phyloP scores from a whole-genome alignment of 2,329 filamentous ascomycete genomes.

The Tolypocladium amazonense region DNA sequence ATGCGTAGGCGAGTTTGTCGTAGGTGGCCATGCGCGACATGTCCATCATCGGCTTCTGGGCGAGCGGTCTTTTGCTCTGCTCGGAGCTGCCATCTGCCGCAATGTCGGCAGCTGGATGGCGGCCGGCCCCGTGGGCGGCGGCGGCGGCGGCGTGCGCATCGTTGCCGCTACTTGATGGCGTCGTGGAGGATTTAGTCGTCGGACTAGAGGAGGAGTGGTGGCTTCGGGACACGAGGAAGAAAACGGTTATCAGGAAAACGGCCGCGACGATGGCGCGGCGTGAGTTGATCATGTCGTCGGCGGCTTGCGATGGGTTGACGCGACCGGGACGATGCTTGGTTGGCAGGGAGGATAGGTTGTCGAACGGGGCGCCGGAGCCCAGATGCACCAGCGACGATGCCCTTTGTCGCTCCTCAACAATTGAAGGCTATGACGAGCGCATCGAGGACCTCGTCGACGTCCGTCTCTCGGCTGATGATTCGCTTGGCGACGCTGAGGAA shows the following conservation, averaged over 20 bases:
- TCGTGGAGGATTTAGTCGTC: not conserved
- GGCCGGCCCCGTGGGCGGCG: not conserved
- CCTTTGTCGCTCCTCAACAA: not conserved
- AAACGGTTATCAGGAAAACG: slow-evolving; percentile 53
- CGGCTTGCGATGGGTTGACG: not conserved
- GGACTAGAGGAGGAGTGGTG: slow-evolving; percentile 22
- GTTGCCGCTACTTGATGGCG: slow-evolving; percentile 3
- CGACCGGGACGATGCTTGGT: not conserved
- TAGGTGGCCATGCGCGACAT: slow-evolving; percentile 59
- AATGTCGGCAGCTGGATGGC: not conserved
- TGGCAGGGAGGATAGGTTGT: not conserved
- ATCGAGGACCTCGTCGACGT: not conserved
- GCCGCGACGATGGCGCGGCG: slow-evolving; percentile 65
- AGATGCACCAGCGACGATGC: not conserved
- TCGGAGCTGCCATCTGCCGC: slow-evolving; percentile 1
- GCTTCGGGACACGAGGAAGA: slow-evolving; percentile 57
- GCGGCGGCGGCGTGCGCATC: slow-evolving; percentile 10
- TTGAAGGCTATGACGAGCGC: not conserved
- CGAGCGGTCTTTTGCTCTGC: slow-evolving; percentile 13
- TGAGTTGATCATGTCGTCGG: slow-evolving; percentile 59
- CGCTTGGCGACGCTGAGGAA: not conserved
- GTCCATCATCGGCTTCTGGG: slow-evolving; percentile 57
- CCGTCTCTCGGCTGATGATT: not conserved
- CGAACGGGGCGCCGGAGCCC: not conserved
- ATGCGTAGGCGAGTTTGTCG: slow-evolving; percentile 84